A percentile compares a stretch with the other conserved stretches of the same genome.
Evolutionary conservation across 73 alveolate species (phyloP).

Genomic region (Breviolum minutum): DNA sequence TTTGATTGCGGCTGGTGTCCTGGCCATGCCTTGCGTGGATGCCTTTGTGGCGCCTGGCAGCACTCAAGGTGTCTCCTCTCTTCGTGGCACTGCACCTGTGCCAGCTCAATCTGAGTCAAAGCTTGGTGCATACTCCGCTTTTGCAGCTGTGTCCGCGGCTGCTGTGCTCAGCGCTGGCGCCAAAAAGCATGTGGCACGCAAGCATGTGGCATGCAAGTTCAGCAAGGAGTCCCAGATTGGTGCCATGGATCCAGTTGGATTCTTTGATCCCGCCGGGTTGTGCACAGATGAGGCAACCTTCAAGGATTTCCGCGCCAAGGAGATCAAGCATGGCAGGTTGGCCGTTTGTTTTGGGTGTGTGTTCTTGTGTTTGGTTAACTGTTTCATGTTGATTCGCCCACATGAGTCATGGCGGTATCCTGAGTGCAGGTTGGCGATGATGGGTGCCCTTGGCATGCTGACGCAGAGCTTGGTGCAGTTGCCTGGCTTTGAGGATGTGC

Average conservation of each 20-base stretch:
- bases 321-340: not conserved
- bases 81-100: not conserved
- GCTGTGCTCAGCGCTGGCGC: not conserved
- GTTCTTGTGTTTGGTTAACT: too few relatives aligned
- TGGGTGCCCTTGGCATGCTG: constrained; percentile 9
- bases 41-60: not conserved
- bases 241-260: not conserved
- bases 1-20: not conserved
- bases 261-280: not conserved
- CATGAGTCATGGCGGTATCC: too few relatives aligned
- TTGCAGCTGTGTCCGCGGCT: not conserved
- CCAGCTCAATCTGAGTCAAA: not conserved
- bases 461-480: constrained; percentile 25
- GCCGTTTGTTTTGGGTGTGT: too few relatives aligned
- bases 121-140: not conserved
- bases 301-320: not conserved
- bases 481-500: constrained; percentile 52
- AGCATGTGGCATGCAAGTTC: not conserved
- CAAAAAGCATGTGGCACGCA: constrained; percentile 15
- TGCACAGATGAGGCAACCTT: not conserved
- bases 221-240: constrained; percentile 12
- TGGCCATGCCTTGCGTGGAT: not conserved
- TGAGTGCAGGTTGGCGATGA: constrained; percentile 6
- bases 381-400: too few relatives aligned
- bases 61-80: not conserved